phyloP scores from a whole-genome alignment of 345 rosid genomes.

The Heritiera littoralis region DNA sequence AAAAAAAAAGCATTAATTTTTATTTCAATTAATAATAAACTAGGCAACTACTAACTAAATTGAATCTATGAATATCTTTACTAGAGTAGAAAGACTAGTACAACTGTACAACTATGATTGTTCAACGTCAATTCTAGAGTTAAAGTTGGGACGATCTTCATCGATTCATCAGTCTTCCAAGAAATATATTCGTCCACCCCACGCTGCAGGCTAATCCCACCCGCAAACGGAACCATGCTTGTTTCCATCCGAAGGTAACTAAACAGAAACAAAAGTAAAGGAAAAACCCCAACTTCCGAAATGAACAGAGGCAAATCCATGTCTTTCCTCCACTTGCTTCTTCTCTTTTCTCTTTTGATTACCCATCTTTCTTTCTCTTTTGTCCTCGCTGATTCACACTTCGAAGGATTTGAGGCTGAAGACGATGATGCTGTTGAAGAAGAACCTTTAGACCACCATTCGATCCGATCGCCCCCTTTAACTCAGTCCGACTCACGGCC shows the following conservation, averaged over 20 bases:
- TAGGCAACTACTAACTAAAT: neutral
- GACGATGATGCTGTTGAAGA: conserved; percentile 56
- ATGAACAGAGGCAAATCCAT: neutral
- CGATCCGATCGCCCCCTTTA: conserved; percentile 56
- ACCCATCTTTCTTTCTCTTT: conserved; percentile 25
- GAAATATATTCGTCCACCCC: too few species aligned
- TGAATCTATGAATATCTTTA: neutral
- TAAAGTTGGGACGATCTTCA: neutral
- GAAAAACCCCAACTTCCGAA: neutral
- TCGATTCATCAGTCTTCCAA: too few species aligned
- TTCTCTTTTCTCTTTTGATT: conserved; percentile 36
- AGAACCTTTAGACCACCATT: conserved; percentile 41
- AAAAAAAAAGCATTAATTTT: too few species aligned
- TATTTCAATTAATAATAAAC: neutral
- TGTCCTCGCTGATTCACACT: conserved; percentile 63
- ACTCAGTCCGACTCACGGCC: conserved; percentile 52
- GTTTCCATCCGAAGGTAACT: neutral
- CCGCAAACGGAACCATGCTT: neutral
- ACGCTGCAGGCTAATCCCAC: too few species aligned
- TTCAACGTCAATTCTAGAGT: neutral
- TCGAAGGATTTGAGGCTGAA: conserved; percentile 96
- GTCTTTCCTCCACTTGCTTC: conserved; percentile 20
- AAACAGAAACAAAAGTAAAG: neutral
- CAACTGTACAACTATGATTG: neutral
- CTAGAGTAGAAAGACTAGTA: too few species aligned